Base-by-base conservation (phyloP, 2,329 filamentous ascomycete genomes). In the Catunica adiposa region DNA sequence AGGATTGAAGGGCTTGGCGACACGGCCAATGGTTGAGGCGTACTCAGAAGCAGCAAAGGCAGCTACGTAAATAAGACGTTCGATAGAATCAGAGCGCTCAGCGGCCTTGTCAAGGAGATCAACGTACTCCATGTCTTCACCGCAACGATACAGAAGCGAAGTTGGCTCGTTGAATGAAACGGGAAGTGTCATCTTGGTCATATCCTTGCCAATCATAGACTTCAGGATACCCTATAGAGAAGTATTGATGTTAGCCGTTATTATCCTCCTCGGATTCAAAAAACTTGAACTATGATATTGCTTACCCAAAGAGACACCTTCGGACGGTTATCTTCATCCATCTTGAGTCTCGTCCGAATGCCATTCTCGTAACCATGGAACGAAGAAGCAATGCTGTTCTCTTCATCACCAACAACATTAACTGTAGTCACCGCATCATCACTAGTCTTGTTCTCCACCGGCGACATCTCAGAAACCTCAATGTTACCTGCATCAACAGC, bases 191-290 rank as follows among this genome's bases (percentile, higher is more conserved):
- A 98, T 98, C 73, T 94, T 97, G 38, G 92, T 97, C 92, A 98
- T 97, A 66, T 98, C 92, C 68, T 98, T 97, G 60, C 92, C 92
- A 69, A 98, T 95, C 92, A 98, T 97, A 22, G 90, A 97, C 72
- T 97, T 98, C 60, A 98, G 73, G 62, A 98, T 96, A 61, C 85
- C 84, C 89, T 96, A 61, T 26, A 51, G 22, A 22, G 34, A 51
- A 11, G 23, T 23, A 4, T n/a, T 22, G 29, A 56, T 56, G 56
- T 48, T 42, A 17, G 7, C 51, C 8, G n/a, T 48, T 5, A 26
- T 31, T 4, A 25, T 38, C n/a, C 25, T 9, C 22, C 4, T 11
- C 15, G 11, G n/a, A 14, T 23, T 3, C 23, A 17, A 14, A 42
- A 17, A 20, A 26, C 9, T 2, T 14, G n/a, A 3, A 17, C 31